phyloP scores from a whole-genome alignment of 2,329 filamentous ascomycete genomes.

The Pseudocercospora pini-densiflorae region DNA sequence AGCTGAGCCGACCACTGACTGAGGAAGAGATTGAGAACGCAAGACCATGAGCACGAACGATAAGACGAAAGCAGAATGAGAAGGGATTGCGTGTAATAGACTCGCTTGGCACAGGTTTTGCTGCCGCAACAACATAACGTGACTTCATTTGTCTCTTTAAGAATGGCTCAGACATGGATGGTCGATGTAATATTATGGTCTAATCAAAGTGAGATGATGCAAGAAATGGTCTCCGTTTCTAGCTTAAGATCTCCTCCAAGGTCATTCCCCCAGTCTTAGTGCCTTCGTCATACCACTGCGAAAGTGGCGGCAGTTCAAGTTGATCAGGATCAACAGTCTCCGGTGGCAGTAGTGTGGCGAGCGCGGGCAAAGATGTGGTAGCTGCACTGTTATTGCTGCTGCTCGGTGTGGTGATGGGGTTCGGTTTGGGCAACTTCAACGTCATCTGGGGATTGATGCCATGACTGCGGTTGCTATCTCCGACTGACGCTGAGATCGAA shows the following conservation, averaged over 20 bases:
- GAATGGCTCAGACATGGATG: background rate
- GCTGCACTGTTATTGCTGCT: background rate
- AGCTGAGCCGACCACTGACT: background rate
- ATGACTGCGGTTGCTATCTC: slow-evolving; percentile 12
- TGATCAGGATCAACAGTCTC: slow-evolving; percentile 27
- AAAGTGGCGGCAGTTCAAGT: slow-evolving; percentile 37
- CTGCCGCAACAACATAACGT: background rate
- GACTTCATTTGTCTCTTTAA: background rate
- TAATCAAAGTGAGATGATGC: background rate
- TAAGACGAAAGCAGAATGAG: background rate
- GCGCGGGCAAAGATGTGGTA: slow-evolving; percentile 21
- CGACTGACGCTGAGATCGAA: background rate
- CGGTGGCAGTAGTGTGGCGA: slow-evolving; percentile 19
- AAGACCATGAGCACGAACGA: background rate
- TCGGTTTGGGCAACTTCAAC: slow-evolving; percentile 32
- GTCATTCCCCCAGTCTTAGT: slow-evolving; percentile 2
- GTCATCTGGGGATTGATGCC: slow-evolving; percentile 35
- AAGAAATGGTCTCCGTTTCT: background rate
- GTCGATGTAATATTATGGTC: background rate
- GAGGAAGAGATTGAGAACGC: background rate
- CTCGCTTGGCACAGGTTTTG: too few species aligned
- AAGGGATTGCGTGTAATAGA: background rate
- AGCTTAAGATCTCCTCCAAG: slow-evolving; percentile 21
- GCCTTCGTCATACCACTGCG: slow-evolving; percentile 28
- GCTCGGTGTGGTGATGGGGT: slow-evolving; percentile 21